Evolutionary conservation across 495 filamentous ascomycete species (phyloP).

Genomic region (Filosporella fistucella): DNA sequence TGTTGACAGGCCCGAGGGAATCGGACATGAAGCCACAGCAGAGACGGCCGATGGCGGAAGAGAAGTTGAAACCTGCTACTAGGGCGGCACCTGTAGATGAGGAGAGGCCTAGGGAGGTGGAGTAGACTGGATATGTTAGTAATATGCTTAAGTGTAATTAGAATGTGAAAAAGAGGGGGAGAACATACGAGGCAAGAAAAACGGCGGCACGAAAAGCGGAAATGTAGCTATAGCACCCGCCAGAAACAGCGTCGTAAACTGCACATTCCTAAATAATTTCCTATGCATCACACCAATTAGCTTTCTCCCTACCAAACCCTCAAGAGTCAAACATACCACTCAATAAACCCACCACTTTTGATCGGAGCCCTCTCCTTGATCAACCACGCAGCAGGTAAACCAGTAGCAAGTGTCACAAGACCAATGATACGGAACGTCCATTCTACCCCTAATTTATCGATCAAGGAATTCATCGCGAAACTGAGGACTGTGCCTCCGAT

Average conservation of each 20-base stretch:
- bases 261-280: slow-evolving; percentile 43
- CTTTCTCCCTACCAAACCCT: not conserved
- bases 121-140: slow-evolving; percentile 39
- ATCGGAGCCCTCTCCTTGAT: slow-evolving; percentile 49
- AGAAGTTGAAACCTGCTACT: slow-evolving; percentile 67
- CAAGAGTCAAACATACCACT: slow-evolving; percentile 31
- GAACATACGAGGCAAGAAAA: too few relatives aligned
- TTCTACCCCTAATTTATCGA: slow-evolving; percentile 52
- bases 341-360: slow-evolving; percentile 39
- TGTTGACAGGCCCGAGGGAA: slow-evolving; percentile 61
- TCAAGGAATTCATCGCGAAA: slow-evolving; percentile 55
- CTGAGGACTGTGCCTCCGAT: slow-evolving; percentile 65
- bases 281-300: slow-evolving; percentile 17
- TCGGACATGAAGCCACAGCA: slow-evolving; percentile 66
- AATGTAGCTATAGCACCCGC: slow-evolving; percentile 56
- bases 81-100: slow-evolving; percentile 65
- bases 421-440: slow-evolving; percentile 70
- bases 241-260: slow-evolving; percentile 47
- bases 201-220: slow-evolving; percentile 55
- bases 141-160: too few relatives aligned
- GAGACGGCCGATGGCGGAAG: slow-evolving; percentile 56
- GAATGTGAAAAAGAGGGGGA: too few relatives aligned
- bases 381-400: slow-evolving; percentile 51
- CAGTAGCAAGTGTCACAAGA: slow-evolving; percentile 33
- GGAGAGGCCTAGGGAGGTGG: slow-evolving; percentile 49